Conservation (phyloP, 2,329 filamentous ascomycete species). For the Cercospora sp. region DNA sequence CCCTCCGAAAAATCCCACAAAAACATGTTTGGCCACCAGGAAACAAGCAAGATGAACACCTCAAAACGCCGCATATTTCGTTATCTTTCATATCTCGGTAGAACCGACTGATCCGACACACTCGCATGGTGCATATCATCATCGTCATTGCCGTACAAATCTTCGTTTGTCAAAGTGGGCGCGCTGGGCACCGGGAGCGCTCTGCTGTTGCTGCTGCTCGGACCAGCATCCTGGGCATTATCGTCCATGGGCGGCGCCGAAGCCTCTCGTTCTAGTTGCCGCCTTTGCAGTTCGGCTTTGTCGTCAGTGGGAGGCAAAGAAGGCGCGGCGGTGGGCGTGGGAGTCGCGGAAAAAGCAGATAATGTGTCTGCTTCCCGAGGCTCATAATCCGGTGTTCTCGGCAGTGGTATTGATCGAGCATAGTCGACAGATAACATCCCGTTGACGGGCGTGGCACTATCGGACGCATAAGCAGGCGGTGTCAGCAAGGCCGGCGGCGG, state of each 20-base stretch:
- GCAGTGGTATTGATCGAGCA: slow-evolving; percentile 20
- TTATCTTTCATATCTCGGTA: slow-evolving; percentile 29
- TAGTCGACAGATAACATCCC: slow-evolving; percentile 16
- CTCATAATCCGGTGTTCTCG: slow-evolving; percentile 24
- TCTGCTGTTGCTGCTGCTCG: slow-evolving; percentile 8
- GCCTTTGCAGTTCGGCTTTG: slow-evolving; percentile 71
- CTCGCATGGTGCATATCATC: slow-evolving; percentile 21
- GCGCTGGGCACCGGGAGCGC: slow-evolving; percentile 14
- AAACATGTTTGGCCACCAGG: background rate
- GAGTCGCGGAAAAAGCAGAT: slow-evolving; percentile 4
- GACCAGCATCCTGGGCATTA: background rate
- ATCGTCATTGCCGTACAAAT: slow-evolving; percentile 20
- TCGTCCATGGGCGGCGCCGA: slow-evolving; percentile 42
- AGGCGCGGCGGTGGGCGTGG: slow-evolving; percentile 4
- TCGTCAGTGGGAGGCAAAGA: slow-evolving; percentile 58
- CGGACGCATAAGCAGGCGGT: slow-evolving; percentile 22
- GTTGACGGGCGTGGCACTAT: slow-evolving; percentile 6
- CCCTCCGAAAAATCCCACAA: background rate
- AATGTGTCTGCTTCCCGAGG: slow-evolving; percentile 13
- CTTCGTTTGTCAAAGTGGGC: slow-evolving; percentile 20
- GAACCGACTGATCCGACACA: slow-evolving; percentile 10
- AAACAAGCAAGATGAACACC: background rate
- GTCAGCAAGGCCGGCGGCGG: slow-evolving; percentile 27
- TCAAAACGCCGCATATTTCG: slow-evolving; percentile 12
- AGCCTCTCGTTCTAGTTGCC: slow-evolving; percentile 43